Evolutionary conservation across 2,329 filamentous ascomycete genomes (phyloP).

Genomic region (Emergomyces orientalis): DNA sequence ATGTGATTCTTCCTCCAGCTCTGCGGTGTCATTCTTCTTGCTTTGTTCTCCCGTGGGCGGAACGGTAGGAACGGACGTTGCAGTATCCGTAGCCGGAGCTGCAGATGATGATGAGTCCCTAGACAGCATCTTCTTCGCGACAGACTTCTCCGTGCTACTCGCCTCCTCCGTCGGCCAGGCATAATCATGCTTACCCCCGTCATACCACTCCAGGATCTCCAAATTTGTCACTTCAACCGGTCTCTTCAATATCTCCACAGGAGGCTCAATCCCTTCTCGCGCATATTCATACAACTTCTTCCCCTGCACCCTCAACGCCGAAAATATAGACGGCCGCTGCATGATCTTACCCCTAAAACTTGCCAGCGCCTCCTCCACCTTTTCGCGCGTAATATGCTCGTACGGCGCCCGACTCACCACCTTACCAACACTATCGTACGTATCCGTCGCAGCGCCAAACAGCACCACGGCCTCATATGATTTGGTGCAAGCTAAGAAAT

Average conservation of each 20-base stretch:
- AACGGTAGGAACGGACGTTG: not conserved
- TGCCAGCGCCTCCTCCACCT: conserved; percentile 66
- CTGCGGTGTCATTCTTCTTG: conserved; percentile 17
- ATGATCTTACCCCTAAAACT: conserved; percentile 72
- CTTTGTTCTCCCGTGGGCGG: conserved; percentile 20
- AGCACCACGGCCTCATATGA: conserved; percentile 82
- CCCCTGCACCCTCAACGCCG: conserved; percentile 83
- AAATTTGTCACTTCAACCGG: conserved; percentile 69
- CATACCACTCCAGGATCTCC: conserved; percentile 73
- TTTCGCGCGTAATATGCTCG: conserved; percentile 68
- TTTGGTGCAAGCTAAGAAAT: conserved; percentile 83
- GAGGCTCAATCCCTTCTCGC: conserved; percentile 75
- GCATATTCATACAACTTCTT: conserved; percentile 96
- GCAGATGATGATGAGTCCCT: conserved; percentile 25
- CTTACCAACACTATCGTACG: conserved; percentile 80
- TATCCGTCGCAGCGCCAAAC: conserved; percentile 87
- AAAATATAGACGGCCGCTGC: conserved; percentile 88
- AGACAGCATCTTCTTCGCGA: conserved; percentile 58
- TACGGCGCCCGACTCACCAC: conserved; percentile 66
- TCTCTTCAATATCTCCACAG: conserved; percentile 70
- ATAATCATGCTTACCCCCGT: conserved; percentile 70
- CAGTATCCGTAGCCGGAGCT: not conserved
- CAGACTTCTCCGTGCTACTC: conserved; percentile 60
- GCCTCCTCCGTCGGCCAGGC: conserved; percentile 74
- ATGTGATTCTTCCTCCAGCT: not conserved